Percentiles rank a stretch among this genome's conserved stretches.
These are phyloP conservation scores for Tripterygium wilfordii DNA, from an alignment of 177 flowering plant genomes.

Conservation along the genomic window DNA sequence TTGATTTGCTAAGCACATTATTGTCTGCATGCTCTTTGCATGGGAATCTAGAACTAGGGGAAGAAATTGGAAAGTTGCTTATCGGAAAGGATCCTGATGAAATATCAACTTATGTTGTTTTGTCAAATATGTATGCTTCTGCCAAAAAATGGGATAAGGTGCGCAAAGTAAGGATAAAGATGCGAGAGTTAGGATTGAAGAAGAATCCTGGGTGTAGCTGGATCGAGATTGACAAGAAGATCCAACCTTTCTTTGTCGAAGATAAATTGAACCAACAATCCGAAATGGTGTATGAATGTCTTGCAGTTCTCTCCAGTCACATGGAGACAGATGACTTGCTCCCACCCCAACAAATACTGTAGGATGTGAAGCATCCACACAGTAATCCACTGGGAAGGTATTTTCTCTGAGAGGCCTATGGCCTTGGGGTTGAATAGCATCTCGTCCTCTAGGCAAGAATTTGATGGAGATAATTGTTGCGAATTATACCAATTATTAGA, in stretches of 20 bases:
- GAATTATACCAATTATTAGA: no score
- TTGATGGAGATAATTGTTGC: no score
- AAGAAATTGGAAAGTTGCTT: conserved; percentile 32
- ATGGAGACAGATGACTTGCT: conserved; percentile 34
- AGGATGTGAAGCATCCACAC: no score
- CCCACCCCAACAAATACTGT: no score
- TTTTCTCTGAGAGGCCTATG: no score
- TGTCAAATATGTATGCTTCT: conserved; percentile 47
- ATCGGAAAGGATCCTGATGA: conserved; percentile 41
- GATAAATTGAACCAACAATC: conserved; percentile 33
- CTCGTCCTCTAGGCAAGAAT: no score
- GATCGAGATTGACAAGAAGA: conserved; percentile 49
- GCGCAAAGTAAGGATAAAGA: conserved; percentile 31
- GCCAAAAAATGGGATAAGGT: conserved; percentile 38
- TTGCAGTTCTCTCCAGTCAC: conserved; percentile 23
- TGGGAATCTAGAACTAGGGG: conserved; percentile 33
- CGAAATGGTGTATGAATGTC: conserved; percentile 29
- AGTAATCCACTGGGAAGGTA: no score
- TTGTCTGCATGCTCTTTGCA: conserved; percentile 48
- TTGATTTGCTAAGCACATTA: conserved; percentile 37
- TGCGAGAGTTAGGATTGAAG: conserved; percentile 41
- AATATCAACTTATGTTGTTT: conserved; percentile 28
- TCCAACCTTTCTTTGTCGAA: conserved; percentile 39
- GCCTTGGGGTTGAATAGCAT: no score
- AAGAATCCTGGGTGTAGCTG: conserved; percentile 66